Conservation (phyloP, 371 early-diverging fungal genomes). For the Syncephalastrum racemosum region DNA sequence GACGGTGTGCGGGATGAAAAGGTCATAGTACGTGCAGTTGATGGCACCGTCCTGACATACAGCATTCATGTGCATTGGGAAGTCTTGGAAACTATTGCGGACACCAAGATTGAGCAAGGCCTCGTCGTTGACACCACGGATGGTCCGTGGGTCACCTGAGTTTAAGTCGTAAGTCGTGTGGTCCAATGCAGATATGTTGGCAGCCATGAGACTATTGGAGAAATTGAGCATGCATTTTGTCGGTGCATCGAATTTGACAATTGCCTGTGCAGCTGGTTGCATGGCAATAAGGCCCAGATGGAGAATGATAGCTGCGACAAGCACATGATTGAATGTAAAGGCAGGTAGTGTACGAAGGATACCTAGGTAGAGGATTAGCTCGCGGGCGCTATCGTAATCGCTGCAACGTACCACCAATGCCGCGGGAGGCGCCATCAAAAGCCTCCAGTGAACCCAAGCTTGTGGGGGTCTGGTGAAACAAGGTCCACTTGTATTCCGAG, state of each 20-base stretch:
- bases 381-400: too few relatives aligned
- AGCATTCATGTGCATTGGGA: background rate
- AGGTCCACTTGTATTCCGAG: slow-evolving; percentile 32
- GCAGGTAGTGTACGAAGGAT: slow-evolving; percentile 4
- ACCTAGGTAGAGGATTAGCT: background rate
- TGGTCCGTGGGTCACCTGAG: background rate
- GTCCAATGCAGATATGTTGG: background rate
- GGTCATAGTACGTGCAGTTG: slow-evolving; percentile 13
- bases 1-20: slow-evolving; percentile 1
- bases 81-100: background rate
- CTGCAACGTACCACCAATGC: slow-evolving; percentile 24
- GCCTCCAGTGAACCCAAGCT: slow-evolving; percentile 21
- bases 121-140: background rate
- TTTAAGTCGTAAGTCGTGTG: background rate
- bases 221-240: background rate
- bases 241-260: background rate
- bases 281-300: slow-evolving; percentile 19
- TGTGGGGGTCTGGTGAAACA: slow-evolving; percentile 13
- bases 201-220: background rate
- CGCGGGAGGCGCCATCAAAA: slow-evolving; percentile 32
- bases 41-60: slow-evolving; percentile 2
- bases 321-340: slow-evolving; percentile 8
- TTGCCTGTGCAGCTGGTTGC: slow-evolving; percentile 14
- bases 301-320: slow-evolving; percentile 12
- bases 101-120: background rate